Percentiles rank a stretch among this genome's conserved stretches.
phyloP scores from a whole-genome alignment of 2,329 filamentous ascomycete species.

The Aspergillus japonicus region DNA sequence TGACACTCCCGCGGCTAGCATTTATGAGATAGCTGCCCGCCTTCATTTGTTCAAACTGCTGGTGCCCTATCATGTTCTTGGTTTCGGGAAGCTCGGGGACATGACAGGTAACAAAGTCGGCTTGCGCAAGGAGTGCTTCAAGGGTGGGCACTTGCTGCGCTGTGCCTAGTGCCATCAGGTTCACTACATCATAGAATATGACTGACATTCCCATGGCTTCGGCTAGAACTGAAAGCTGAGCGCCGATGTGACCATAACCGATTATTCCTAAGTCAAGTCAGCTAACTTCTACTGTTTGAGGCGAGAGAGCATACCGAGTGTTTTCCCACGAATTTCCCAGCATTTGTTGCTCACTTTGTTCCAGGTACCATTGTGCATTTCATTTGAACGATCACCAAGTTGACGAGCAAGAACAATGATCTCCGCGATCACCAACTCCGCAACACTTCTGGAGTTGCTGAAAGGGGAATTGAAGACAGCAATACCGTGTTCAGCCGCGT shows the following conservation, averaged over 20 bases:
- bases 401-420: constrained; percentile 91
- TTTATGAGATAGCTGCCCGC: constrained; percentile 92
- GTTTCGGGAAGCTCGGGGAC: constrained; percentile 93
- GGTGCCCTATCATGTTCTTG: constrained; percentile 80
- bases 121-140: constrained; percentile 69
- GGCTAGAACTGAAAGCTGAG: constrained; percentile 89
- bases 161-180: constrained; percentile 90
- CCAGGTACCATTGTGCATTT: constrained; percentile 93
- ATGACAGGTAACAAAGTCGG: constrained; percentile 93
- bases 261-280: constrained; percentile 66
- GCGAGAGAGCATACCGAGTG: constrained; percentile 61
- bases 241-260: constrained; percentile 96
- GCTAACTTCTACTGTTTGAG: constrained; percentile 4
- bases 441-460: constrained; percentile 94
- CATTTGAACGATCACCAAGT: constrained; percentile 85
- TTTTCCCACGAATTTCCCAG: constrained; percentile 98
- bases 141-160: constrained; percentile 78
- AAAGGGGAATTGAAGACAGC: constrained; percentile 99
- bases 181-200: constrained; percentile 94
- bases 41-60: constrained; percentile 86
- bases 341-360: constrained; percentile 96
- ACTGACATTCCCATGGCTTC: constrained; percentile 98
- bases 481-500: constrained; percentile 61
- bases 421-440: constrained; percentile 91
- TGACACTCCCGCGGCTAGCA: constrained; percentile 87